A percentile compares a stretch with the other conserved stretches of the same genome.
Conservation (phyloP, 1,139 yeast genomes). For the Hyphopichia khmerensis region DNA sequence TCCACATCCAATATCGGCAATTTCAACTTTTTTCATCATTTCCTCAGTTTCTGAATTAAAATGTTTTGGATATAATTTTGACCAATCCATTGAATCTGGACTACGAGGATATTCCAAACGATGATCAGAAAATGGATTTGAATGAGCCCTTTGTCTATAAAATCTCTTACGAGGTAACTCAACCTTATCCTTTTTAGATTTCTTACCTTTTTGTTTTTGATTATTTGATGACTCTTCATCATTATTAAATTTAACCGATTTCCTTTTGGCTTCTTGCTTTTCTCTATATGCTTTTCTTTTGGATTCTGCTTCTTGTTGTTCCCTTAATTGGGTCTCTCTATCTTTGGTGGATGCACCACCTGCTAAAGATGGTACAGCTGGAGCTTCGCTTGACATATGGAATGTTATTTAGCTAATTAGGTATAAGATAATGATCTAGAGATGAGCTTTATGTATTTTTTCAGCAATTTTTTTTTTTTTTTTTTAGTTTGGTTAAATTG, state of each 20-base stretch:
- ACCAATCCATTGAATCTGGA: conserved; percentile 90
- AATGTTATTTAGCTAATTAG: neutral
- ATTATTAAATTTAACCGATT: conserved; percentile 32
- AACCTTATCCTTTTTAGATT: conserved; percentile 18
- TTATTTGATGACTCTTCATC: conserved; percentile 15
- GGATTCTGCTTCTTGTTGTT: conserved; percentile 32
- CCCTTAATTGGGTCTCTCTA: conserved; percentile 26
- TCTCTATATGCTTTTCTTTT: conserved; percentile 42
- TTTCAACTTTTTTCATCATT: conserved; percentile 63
- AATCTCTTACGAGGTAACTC: conserved; percentile 78
- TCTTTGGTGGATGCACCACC: conserved; percentile 9
- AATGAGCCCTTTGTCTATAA: conserved; percentile 96
- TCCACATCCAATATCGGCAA: conserved; percentile 98
- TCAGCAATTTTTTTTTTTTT: neutral
- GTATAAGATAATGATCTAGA: neutral
- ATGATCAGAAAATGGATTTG: conserved; percentile 96
- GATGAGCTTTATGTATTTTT: conserved; percentile 2
- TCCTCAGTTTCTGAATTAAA: conserved; percentile 40
- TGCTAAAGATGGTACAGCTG: neutral
- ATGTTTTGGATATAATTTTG: conserved; percentile 63
- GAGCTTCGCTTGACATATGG: neutral
- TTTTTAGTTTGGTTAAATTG: conserved; percentile 1
- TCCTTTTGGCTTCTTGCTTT: conserved; percentile 33
- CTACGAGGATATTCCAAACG: conserved; percentile 79
- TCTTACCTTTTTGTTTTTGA: conserved; percentile 8